Conservation (phyloP, 768 basidiomycete genomes). For the Tylopilus rubrobrunneus region DNA sequence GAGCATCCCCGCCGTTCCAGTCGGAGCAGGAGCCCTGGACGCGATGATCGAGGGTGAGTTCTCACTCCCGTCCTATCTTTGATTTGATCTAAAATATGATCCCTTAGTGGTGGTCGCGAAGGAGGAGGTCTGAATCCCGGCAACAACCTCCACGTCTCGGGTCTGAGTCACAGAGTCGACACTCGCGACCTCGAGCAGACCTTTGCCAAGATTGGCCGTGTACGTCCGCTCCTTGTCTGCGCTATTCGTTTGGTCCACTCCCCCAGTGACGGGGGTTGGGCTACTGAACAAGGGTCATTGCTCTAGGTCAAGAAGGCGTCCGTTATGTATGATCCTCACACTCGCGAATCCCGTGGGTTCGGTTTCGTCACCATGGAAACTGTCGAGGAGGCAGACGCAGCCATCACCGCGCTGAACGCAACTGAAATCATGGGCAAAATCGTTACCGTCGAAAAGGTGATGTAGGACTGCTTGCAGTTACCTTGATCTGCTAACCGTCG, state of each 20-base stretch:
- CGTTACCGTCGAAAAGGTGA: slow-evolving; percentile 84
- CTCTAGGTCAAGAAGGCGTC: slow-evolving; percentile 57
- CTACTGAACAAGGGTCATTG: slow-evolving; percentile 2
- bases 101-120: slow-evolving; percentile 19
- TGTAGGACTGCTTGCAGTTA: background rate
- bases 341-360: slow-evolving; percentile 70
- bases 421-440: slow-evolving; percentile 86
- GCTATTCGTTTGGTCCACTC: background rate
- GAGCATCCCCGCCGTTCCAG: slow-evolving; percentile 64
- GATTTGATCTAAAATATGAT: background rate
- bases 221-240: slow-evolving; percentile 33
- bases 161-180: slow-evolving; percentile 60
- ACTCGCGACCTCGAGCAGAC: slow-evolving; percentile 84
- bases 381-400: slow-evolving; percentile 86
- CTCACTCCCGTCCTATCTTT: background rate
- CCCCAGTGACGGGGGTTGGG: background rate
- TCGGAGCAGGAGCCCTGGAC: slow-evolving; percentile 77
- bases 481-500: slow-evolving; percentile 2
- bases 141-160: slow-evolving; percentile 64
- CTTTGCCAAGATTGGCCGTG: slow-evolving; percentile 86
- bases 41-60: slow-evolving; percentile 53
- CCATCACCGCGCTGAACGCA: slow-evolving; percentile 77
- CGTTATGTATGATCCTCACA: slow-evolving; percentile 70
- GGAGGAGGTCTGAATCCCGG: slow-evolving; percentile 52
- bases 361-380: slow-evolving; percentile 90